Percentiles rank a stretch among this genome's conserved stretches.
These are phyloP conservation scores for Pezicula carpinea DNA, from an alignment of 2,329 filamentous ascomycete genomes.

Conservation along the genomic window DNA sequence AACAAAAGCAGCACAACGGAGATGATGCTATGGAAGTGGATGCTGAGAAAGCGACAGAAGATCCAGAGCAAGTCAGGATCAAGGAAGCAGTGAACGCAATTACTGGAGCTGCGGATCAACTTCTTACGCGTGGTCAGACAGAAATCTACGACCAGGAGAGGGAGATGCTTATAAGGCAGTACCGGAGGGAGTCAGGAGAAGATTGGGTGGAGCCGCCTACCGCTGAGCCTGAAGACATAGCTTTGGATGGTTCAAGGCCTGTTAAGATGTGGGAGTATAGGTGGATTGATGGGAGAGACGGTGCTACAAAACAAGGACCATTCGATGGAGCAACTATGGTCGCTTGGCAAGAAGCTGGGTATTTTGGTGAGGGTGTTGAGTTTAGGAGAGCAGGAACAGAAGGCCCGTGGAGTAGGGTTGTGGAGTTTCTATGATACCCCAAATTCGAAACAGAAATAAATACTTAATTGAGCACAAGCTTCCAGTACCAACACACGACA, in stretches of 20 bases:
- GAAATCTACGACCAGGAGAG: slow-evolving; percentile 92
- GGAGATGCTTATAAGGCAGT: slow-evolving; percentile 79
- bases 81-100: slow-evolving; percentile 74
- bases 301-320: slow-evolving; percentile 74
- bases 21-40: slow-evolving; percentile 69
- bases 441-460: neutral
- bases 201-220: slow-evolving; percentile 63
- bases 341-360: slow-evolving; percentile 86
- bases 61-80: slow-evolving; percentile 64
- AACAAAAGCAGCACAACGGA: slow-evolving; percentile 51
- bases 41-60: slow-evolving; percentile 46
- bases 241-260: slow-evolving; percentile 10
- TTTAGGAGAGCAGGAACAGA: slow-evolving; percentile 58
- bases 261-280: slow-evolving; percentile 77
- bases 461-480: neutral
- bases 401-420: slow-evolving; percentile 30
- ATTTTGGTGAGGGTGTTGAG: slow-evolving; percentile 87
- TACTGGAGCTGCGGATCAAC: slow-evolving; percentile 83
- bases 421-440: slow-evolving; percentile 27
- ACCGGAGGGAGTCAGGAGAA: slow-evolving; percentile 79
- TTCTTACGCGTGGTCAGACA: slow-evolving; percentile 75
- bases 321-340: slow-evolving; percentile 84
- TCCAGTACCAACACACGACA: too few species aligned
- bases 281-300: slow-evolving; percentile 86
- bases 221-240: slow-evolving; percentile 28